Evolutionary conservation across 257 asterid species (phyloP), one percentile per base, ranked within the genome.

Genomic region (Solanum tarijense): DNA sequence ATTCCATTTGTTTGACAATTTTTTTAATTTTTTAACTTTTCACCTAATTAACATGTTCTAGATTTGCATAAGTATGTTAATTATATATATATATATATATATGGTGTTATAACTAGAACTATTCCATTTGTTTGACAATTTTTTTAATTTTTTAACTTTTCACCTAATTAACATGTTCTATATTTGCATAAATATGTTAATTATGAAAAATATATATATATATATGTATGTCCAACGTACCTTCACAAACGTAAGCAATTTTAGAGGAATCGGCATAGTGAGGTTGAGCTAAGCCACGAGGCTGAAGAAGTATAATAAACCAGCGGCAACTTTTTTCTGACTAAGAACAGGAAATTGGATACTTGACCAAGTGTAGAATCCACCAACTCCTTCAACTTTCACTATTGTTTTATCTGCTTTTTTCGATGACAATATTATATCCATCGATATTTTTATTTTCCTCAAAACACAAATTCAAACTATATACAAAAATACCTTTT

Each of bases 271-370:
- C 90, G 0, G 94, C 32, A 72, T 88, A 90, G 81, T 93, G 95
- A 20, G 95, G 95, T 68, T 52, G 65, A 76, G 94, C 94, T 20
- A 93, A 89, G 84, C 94, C 93, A 8, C 91, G 92, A 1, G 92
- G 93, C 10, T 62, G 91, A 83, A 92, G 35, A 74, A 92, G 86
- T 36, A 7, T 9, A 93, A 87, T 27, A 88, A 92, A 3, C 95
- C 93, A 86, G 92, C 94, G 12, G 89, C 94, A 32, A 89, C 32
- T 35, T 83, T 83, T 29, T 90, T 89, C 62, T 65, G n/a, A 5
- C 65, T 60, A 1, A 92, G 79, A n/a, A 46, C 35, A 8, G 93
- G 92, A 86, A 83, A 52, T 5, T 73, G 83, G 9, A 89, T 84
- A 3, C 87, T 75, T 0, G 94, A 89, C 95, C 94, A 93, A 3